These are phyloP conservation scores for Ogataea methylovora DNA, from an alignment of 805 yeast species.

Conservation along the genomic window DNA sequence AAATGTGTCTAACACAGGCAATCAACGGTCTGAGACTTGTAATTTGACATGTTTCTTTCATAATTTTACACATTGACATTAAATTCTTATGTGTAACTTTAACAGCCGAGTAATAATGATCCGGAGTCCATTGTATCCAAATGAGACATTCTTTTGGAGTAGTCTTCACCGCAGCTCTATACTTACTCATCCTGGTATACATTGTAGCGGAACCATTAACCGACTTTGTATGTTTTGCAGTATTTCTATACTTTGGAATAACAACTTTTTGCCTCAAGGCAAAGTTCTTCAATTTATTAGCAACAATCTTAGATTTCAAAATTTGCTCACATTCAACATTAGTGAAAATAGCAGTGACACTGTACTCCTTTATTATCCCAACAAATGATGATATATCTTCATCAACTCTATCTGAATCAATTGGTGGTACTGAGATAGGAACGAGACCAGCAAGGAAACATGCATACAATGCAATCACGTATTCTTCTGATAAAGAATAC, in stretches of 20 bases:
- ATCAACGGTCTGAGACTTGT: slow-evolving; percentile 63
- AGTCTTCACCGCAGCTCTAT: slow-evolving; percentile 16
- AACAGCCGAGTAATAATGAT: slow-evolving; percentile 56
- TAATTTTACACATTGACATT: slow-evolving; percentile 74
- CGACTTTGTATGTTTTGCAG: slow-evolving; percentile 46
- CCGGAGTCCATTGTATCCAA: slow-evolving; percentile 67
- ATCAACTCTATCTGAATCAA: slow-evolving; percentile 48
- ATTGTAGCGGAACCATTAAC: slow-evolving; percentile 26
- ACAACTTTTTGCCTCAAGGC: slow-evolving; percentile 15
- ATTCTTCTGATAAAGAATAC: slow-evolving; percentile 86
- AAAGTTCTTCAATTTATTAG: slow-evolving; percentile 46
- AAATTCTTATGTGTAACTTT: slow-evolving; percentile 53
- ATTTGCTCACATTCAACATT: slow-evolving; percentile 68
- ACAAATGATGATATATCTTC: slow-evolving; percentile 70
- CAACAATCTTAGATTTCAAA: slow-evolving; percentile 60
- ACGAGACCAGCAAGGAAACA: slow-evolving; percentile 76
- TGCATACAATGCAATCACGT: slow-evolving; percentile 73
- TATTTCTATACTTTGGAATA: slow-evolving; percentile 55
- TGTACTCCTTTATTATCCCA: slow-evolving; percentile 61
- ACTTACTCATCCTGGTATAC: slow-evolving; percentile 34
- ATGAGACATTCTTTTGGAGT: slow-evolving; percentile 38
- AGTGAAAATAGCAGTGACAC: slow-evolving; percentile 64
- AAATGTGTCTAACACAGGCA: slow-evolving; percentile 79
- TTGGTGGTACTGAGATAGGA: slow-evolving; percentile 69
- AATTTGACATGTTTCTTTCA: slow-evolving; percentile 88